Conservation (phyloP, 2,329 filamentous ascomycete genomes). For the Byssochlamys sp. region DNA sequence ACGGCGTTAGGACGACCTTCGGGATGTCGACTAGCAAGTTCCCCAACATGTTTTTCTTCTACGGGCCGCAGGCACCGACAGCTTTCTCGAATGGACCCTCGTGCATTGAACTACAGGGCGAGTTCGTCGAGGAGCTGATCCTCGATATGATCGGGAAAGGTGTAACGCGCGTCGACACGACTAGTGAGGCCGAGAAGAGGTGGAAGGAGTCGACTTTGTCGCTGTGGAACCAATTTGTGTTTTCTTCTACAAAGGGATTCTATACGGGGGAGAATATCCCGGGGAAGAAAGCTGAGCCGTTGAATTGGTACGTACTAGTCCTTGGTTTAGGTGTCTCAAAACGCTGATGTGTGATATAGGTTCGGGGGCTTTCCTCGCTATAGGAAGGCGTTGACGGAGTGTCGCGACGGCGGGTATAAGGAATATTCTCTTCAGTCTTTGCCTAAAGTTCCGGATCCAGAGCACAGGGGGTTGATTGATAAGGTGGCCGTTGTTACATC, state of each 20-base stretch:
- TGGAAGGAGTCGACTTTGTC: constrained; percentile 44
- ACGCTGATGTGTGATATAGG: no score
- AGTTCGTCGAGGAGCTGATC: constrained; percentile 46
- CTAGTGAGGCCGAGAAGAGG: constrained; percentile 33
- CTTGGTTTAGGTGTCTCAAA: no score
- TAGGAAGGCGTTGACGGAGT: no score
- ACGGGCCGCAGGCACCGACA: constrained; percentile 31
- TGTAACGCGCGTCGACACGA: constrained; percentile 45
- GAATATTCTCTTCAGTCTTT: no score
- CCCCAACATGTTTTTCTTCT: constrained; percentile 33
- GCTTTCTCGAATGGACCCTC: constrained; percentile 49
- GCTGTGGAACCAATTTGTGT: constrained; percentile 19
- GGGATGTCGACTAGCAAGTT: constrained; percentile 32
- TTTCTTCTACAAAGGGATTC: constrained; percentile 42
- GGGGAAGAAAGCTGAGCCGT: constrained; percentile 44
- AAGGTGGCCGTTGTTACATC: no score
- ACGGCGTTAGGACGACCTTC: constrained; percentile 32
- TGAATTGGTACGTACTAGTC: constrained; percentile 29
- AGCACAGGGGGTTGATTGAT: no score
- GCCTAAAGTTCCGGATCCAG: no score
- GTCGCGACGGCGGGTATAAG: no score
- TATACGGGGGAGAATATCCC: constrained; percentile 51
- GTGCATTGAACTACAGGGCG: constrained; percentile 46
- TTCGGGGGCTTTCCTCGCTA: no score
- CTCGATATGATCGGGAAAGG: constrained; percentile 38